Percentiles rank a stretch among this genome's conserved stretches.
phyloP scores from a whole-genome alignment of 75 land plant species.

The Picea glauca region DNA sequence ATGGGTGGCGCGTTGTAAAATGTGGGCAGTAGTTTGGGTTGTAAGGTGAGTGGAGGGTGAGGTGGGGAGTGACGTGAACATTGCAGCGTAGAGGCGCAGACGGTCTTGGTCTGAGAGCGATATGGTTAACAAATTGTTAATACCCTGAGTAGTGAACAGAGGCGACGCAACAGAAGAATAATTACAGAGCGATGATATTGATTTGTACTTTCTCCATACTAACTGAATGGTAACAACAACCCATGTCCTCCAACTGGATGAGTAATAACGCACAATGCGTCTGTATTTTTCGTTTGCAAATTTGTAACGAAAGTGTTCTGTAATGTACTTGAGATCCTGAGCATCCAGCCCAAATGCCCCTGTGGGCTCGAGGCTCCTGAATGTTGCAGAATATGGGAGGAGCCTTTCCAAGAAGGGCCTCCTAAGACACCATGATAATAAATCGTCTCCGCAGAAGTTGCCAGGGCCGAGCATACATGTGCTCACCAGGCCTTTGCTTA shows the following conservation, averaged over 20 bases:
- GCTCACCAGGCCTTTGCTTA: conserved; percentile 63
- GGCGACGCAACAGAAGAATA: too few relatives aligned
- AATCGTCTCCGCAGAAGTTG: conserved; percentile 85
- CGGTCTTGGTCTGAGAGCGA: too few relatives aligned
- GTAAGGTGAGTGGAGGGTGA: too few relatives aligned
- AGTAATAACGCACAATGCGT: conserved; percentile 64
- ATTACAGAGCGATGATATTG: too few relatives aligned
- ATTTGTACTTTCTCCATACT: conserved; percentile 57
- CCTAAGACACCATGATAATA: conserved; percentile 82
- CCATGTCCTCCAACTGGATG: conserved; percentile 95
- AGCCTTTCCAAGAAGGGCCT: conserved; percentile 66
- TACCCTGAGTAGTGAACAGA: too few relatives aligned
- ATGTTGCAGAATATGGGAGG: conserved; percentile 84
- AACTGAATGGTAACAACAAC: conserved; percentile 88
- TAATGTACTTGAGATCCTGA: conserved; percentile 60
- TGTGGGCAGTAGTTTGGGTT: too few relatives aligned
- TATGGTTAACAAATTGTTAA: too few relatives aligned
- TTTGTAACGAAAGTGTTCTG: conserved; percentile 71
- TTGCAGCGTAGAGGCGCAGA: too few relatives aligned
- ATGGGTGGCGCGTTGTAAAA: too few relatives aligned
- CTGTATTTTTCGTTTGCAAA: conserved; percentile 77
- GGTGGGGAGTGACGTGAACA: too few relatives aligned
- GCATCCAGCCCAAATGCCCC: conserved; percentile 74
- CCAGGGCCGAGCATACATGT: conserved; percentile 76
- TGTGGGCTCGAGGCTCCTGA: conserved; percentile 56